These are phyloP conservation scores for Acmispon strigosus DNA, from an alignment of 306 rosid species.

Conservation along the genomic window DNA sequence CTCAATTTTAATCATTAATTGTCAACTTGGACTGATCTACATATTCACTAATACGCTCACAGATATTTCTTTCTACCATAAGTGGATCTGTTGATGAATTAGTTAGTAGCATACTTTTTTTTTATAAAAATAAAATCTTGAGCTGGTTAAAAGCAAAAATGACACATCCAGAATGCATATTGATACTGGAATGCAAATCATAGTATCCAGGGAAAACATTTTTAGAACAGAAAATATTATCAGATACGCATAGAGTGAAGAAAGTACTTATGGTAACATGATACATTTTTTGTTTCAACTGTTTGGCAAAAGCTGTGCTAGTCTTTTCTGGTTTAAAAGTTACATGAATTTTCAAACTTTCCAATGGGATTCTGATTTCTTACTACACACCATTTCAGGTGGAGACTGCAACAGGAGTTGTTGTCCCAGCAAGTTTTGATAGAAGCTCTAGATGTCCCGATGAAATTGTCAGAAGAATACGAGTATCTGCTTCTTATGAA, in stretches of 20 bases:
- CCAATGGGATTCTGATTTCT: not conserved
- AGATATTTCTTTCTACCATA: no score
- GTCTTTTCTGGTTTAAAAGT: not conserved
- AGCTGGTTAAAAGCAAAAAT: no score
- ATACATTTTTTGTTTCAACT: not conserved
- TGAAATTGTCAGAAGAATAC: slow-evolving; percentile 75
- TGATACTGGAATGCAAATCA: not conserved
- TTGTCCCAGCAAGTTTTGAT: slow-evolving; percentile 63
- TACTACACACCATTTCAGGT: slow-evolving; percentile 40
- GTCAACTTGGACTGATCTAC: no score
- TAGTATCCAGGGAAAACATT: not conserved
- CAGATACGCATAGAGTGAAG: not conserved
- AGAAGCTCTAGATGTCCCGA: slow-evolving; percentile 73
- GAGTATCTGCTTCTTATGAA: slow-evolving; percentile 52
- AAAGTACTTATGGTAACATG: not conserved
- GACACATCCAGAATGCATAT: no score
- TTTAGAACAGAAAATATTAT: not conserved
- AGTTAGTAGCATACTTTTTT: no score
- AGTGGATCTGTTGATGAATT: no score
- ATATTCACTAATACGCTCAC: no score
- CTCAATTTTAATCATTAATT: no score
- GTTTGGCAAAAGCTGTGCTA: not conserved
- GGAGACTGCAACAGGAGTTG: slow-evolving; percentile 52
- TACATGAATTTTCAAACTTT: not conserved
- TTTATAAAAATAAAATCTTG: no score